Base-by-base conservation (phyloP, 495 filamentous ascomycete genomes). In the Neurospora sp. region DNA sequence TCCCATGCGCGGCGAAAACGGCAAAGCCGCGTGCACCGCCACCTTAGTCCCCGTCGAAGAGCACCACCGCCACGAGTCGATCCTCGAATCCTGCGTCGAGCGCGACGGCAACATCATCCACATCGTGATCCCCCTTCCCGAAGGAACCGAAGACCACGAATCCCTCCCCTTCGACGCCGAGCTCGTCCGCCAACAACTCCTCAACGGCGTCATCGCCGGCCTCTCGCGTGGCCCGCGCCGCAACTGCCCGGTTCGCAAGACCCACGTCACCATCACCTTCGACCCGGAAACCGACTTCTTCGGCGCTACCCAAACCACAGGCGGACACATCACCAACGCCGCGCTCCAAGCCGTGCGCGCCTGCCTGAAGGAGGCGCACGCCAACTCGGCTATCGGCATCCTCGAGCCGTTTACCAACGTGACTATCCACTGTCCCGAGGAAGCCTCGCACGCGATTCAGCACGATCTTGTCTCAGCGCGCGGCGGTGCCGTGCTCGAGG, bases 401-500 rank as follows among this genome's bases (percentile, higher is more conserved):
- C 92, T 98, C 85, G 96, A 99, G 80, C 95, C 95, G 0, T 90
- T 98, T 37, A 96, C 97, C 92, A 88, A 90, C 74, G 94, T 93
- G 11, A 89, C 88, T 20, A 95, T 99, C 77, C 87, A 85, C 79
- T 91, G 94, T 72, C 91, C 94, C 77, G 96, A 98, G 83, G 86
- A 86, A 16, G 89, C 88, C 35, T 87, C 97, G 23, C 93, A 94
- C 14, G 86, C 88, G 4, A 93, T 99, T n/a, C 92, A 97, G 59
- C 93, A 96, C 74, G 96, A 99, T 77, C 87, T 99, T 48, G 91
- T 89, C 18, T 89, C 93, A 14, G 89, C 89, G 0, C 88, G 95
- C 2, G 96, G 96, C 69, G 96, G 95, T 0, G 91, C 91, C 71
- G 92, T 98, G 38, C 79, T 96, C 71, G 93, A 93, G 42, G 89